Evolutionary conservation across 768 basidiomycete species (phyloP).

Genomic region (Boletus coccyginus): DNA sequence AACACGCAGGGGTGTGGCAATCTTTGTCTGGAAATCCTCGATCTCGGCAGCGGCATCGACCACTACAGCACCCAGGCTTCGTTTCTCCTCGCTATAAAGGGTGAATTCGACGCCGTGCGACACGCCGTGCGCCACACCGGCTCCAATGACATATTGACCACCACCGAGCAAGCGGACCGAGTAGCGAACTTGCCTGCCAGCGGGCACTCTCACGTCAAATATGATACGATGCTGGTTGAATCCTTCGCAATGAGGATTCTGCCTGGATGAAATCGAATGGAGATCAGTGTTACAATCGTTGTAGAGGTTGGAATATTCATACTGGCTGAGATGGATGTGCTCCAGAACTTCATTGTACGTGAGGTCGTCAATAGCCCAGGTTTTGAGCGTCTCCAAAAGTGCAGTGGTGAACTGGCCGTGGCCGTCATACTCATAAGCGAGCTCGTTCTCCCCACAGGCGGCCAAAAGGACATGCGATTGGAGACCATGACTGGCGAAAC

Average conservation of each 20-base stretch:
- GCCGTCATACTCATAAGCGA: conserved; percentile 26
- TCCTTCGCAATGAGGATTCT: conserved; percentile 32
- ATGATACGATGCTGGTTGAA: conserved; percentile 18
- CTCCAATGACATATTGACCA: conserved; percentile 17
- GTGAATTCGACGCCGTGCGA: conserved; percentile 15
- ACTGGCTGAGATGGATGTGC: conserved; percentile 15
- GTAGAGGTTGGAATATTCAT: not conserved
- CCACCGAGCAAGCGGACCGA: not conserved
- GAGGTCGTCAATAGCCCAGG: conserved; percentile 7
- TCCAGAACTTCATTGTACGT: conserved; percentile 25
- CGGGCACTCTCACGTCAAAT: conserved; percentile 21
- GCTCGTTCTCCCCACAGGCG: conserved; percentile 37
- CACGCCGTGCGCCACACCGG: conserved; percentile 29
- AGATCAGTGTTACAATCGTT: not conserved
- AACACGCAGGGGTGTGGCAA: not conserved
- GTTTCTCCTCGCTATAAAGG: conserved; percentile 11
- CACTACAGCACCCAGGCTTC: not conserved
- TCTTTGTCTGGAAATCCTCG: conserved; percentile 14
- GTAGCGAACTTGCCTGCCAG: conserved; percentile 6
- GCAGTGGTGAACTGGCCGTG: conserved; percentile 27
- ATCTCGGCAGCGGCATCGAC: conserved; percentile 13
- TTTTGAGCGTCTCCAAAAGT: conserved; percentile 16
- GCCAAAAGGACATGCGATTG: conserved; percentile 41
- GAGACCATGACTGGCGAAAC: conserved; percentile 28
- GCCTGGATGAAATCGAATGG: conserved; percentile 8